Evolutionary conservation across 2,329 filamentous ascomycete genomes (phyloP).

Genomic region (Pseudogymnoascus sp.): DNA sequence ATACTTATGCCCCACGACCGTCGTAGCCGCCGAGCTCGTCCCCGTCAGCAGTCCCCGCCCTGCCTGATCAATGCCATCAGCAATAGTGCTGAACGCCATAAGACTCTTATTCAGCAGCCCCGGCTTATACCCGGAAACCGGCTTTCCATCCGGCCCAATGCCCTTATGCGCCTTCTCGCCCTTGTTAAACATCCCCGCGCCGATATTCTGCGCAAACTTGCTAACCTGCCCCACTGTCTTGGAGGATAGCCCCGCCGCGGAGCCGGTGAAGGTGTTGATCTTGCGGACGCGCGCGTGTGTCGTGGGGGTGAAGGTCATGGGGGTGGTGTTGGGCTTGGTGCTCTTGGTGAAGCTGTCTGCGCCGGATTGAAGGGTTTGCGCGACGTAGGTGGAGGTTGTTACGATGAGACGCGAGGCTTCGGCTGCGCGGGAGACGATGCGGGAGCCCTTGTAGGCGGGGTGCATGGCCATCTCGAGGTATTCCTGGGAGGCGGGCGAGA

Average conservation of each 20-base stretch:
- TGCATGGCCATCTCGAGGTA: constrained; percentile 73
- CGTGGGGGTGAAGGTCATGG: constrained; percentile 77
- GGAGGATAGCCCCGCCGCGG: constrained; percentile 70
- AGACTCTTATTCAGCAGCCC: constrained; percentile 90
- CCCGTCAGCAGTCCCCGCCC: constrained; percentile 69
- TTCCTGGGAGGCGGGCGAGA: constrained; percentile 59
- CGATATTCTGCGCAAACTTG: constrained; percentile 81
- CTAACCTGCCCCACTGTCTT: constrained; percentile 81
- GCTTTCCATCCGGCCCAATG: constrained; percentile 61
- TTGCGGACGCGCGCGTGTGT: constrained; percentile 81
- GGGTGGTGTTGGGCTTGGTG: constrained; percentile 68
- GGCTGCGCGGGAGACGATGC: constrained; percentile 77
- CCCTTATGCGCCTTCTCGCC: constrained; percentile 50
- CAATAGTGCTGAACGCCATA: constrained; percentile 92
- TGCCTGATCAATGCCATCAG: constrained; percentile 86
- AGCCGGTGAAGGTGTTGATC: constrained; percentile 77
- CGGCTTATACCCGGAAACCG: constrained; percentile 63
- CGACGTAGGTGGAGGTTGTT: constrained; percentile 72
- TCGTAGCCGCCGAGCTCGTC: constrained; percentile 69
- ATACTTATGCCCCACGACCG: constrained; percentile 83
- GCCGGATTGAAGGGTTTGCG: constrained; percentile 66
- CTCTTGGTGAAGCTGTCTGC: constrained; percentile 75
- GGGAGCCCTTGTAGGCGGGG: constrained; percentile 83
- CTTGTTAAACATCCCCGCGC: constrained; percentile 63
- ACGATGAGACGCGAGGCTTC: constrained; percentile 88